Conservation (phyloP, 2,329 filamentous ascomycete genomes). For the Orbilia ellipsospora region DNA sequence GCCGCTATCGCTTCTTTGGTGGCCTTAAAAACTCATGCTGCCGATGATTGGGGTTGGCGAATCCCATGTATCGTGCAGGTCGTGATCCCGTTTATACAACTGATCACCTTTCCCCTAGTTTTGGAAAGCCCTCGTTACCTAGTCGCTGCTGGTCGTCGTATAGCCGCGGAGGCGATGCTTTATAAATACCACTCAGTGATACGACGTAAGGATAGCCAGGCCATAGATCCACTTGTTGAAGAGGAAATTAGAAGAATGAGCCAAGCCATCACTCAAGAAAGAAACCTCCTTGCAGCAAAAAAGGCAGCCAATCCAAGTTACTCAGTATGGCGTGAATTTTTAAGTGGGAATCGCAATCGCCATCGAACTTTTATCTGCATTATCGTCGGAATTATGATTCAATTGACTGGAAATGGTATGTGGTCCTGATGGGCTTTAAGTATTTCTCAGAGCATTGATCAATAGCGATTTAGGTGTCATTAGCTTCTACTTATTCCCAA, state of each 20-base stretch:
- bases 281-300: not conserved
- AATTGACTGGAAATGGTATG: constrained; percentile 39
- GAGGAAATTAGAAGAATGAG: constrained; percentile 12
- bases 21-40: not conserved
- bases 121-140: constrained; percentile 35
- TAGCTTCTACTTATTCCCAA: constrained; percentile 29
- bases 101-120: not conserved
- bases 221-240: constrained; percentile 1
- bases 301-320: not conserved
- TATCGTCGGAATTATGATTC: constrained; percentile 23
- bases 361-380: constrained; percentile 16
- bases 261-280: not conserved
- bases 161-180: constrained; percentile 1
- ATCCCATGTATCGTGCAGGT: constrained; percentile 29
- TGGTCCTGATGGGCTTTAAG: not conserved
- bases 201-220: not conserved
- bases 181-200: constrained; percentile 9
- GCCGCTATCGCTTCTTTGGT: not conserved
- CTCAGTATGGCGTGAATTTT: constrained; percentile 9
- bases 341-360: not conserved
- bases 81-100: constrained; percentile 21
- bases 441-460: not conserved
- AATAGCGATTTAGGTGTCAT: constrained; percentile 17
- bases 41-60: constrained; percentile 23
- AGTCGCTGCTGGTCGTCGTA: not conserved